phyloP scores from a whole-genome alignment of 495 filamentous ascomycete genomes.

The Wilcoxina mikolae region DNA sequence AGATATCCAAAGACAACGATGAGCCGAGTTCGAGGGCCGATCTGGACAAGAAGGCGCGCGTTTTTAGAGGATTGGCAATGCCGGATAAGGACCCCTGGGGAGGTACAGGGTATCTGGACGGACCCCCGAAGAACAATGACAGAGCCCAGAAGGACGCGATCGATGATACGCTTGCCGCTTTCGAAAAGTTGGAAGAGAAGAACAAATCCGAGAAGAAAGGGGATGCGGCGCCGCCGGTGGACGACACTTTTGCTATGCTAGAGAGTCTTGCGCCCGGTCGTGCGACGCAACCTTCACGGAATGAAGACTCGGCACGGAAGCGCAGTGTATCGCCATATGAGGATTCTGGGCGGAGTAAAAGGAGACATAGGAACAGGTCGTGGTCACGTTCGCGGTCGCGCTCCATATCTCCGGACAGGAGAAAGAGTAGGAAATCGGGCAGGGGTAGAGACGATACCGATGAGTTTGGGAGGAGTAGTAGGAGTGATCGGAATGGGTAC shows the following conservation, averaged over 20 bases:
- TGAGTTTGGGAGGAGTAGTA: constrained; percentile 42
- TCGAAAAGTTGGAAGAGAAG: constrained; percentile 74
- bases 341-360: background rate
- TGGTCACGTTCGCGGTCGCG: constrained; percentile 34
- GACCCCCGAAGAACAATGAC: constrained; percentile 24
- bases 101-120: constrained; percentile 35
- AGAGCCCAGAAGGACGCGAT: constrained; percentile 42
- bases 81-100: constrained; percentile 57
- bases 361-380: constrained; percentile 7
- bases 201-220: constrained; percentile 30
- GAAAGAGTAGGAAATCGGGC: constrained; percentile 37
- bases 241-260: constrained; percentile 21
- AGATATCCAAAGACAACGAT: constrained; percentile 29
- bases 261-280: constrained; percentile 22
- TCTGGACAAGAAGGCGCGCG: constrained; percentile 49
- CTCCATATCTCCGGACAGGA: constrained; percentile 35
- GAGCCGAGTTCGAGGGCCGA: constrained; percentile 31
- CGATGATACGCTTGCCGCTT: constrained; percentile 83
- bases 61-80: constrained; percentile 80
- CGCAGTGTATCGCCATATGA: constrained; percentile 20
- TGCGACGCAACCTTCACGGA: background rate
- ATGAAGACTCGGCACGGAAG: constrained; percentile 13
- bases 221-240: constrained; percentile 1
- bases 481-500: constrained; percentile 32
- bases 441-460: constrained; percentile 41